Evolutionary conservation across 805 yeast species (phyloP).

Genomic region (Candida silvicultrix): DNA sequence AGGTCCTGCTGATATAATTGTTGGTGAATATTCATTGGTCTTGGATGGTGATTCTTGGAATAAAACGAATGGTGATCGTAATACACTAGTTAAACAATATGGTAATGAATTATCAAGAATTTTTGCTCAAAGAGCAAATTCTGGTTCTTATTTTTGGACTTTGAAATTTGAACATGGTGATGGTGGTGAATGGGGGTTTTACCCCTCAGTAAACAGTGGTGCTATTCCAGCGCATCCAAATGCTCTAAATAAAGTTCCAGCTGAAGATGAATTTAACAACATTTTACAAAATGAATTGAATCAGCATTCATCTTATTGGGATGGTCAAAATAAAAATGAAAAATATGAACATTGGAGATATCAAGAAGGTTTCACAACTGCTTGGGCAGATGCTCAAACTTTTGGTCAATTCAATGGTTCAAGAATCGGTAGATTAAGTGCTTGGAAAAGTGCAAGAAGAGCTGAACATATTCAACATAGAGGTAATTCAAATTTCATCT

Average conservation of each 20-base stretch:
- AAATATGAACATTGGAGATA: conserved; percentile 77
- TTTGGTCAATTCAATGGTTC: conserved; percentile 70
- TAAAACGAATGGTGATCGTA: conserved; percentile 40
- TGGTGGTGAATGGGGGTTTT: conserved; percentile 97
- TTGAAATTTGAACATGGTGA: conserved; percentile 79
- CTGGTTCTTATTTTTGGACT: conserved; percentile 89
- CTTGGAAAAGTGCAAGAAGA: conserved; percentile 62
- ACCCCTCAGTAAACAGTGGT: conserved; percentile 64
- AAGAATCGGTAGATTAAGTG: conserved; percentile 62
- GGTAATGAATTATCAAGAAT: conserved; percentile 50
- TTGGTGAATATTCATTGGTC: conserved; percentile 91
- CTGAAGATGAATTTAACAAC: conserved; percentile 34
- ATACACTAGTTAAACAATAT: conserved; percentile 48
- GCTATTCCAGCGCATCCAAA: conserved; percentile 35
- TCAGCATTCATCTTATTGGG: conserved; percentile 67
- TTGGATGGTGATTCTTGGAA: conserved; percentile 74
- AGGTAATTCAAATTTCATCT: conserved; percentile 52
- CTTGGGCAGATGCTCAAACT: conserved; percentile 64
- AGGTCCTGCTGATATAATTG: conserved; percentile 56
- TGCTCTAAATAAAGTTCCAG: conserved; percentile 29
- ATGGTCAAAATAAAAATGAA: conserved; percentile 44
- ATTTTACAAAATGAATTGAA: conserved; percentile 29
- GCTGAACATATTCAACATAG: conserved; percentile 50
- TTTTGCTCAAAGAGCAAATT: conserved; percentile 46
- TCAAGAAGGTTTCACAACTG: conserved; percentile 70